Evolutionary conservation across 495 filamentous ascomycete species (phyloP).

Genomic region (Xanthoparmelia taractica): DNA sequence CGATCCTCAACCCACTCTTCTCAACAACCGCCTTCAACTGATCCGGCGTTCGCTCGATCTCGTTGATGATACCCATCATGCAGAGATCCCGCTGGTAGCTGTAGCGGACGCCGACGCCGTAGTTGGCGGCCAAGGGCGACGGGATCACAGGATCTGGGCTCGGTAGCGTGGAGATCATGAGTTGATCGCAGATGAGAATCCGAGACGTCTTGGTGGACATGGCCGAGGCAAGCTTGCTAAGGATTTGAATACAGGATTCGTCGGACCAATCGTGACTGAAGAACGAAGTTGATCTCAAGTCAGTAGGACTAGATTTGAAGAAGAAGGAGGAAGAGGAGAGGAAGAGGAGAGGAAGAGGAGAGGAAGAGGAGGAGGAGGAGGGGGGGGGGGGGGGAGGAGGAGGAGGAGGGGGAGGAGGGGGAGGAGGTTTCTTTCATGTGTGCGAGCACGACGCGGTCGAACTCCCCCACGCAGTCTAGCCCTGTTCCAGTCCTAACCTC

Average conservation of each 20-base stretch:
- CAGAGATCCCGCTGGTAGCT: conserved; percentile 33
- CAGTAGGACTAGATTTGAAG: too few relatives aligned
- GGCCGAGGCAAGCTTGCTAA: conserved; percentile 24
- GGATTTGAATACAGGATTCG: conserved; percentile 35
- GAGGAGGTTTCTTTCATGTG: too few relatives aligned
- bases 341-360: too few relatives aligned
- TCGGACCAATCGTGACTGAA: conserved; percentile 38
- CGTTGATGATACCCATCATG: conserved; percentile 36
- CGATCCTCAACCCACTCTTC: conserved; percentile 29
- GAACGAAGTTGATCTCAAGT: neutral
- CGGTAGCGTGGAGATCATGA: conserved; percentile 36
- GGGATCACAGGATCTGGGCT: conserved; percentile 21
- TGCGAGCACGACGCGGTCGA: too few relatives aligned
- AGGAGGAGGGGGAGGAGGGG: too few relatives aligned
- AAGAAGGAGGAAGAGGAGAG: too few relatives aligned
- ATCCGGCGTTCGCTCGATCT: conserved; percentile 34
- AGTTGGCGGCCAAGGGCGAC: conserved; percentile 33
- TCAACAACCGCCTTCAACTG: conserved; percentile 24
- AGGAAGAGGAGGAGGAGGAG: too few relatives aligned
- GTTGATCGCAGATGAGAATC: conserved; percentile 35
- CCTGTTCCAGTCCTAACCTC: too few relatives aligned
- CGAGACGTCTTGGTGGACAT: conserved; percentile 29
- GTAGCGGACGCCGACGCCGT: conserved; percentile 31
- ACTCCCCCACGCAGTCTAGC: too few relatives aligned
- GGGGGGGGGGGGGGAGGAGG: too few relatives aligned